Conservation (phyloP, 208 protist genomes). For the Porcisia deanei region DNA sequence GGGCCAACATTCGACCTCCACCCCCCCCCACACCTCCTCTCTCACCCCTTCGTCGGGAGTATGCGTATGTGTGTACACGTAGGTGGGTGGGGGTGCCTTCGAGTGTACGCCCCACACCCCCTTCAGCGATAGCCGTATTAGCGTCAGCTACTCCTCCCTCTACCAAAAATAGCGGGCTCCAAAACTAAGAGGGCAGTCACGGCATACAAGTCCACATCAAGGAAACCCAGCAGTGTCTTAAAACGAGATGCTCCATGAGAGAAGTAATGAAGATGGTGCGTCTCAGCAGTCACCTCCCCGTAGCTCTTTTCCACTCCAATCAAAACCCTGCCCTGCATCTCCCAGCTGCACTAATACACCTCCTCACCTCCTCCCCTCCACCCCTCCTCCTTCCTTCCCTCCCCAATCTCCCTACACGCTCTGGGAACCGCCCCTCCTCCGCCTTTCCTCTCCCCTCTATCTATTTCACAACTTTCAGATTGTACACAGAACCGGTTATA, state of each 20-base stretch:
- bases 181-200: not conserved
- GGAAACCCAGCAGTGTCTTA: not conserved
- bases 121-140: not conserved
- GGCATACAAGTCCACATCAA: not conserved
- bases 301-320: not conserved
- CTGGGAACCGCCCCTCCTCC: not conserved
- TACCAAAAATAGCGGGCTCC: too few species aligned
- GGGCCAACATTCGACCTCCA: not conserved
- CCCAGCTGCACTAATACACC: not conserved
- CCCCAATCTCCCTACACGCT: too few species aligned
- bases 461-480: not conserved
- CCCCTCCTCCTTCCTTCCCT: not conserved
- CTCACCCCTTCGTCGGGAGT: not conserved
- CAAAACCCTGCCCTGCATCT: not conserved
- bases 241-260: not conserved
- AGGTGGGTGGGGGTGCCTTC: not conserved
- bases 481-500: too few species aligned
- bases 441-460: too few species aligned
- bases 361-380: not conserved
- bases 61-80: too few species aligned
- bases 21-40: not conserved
- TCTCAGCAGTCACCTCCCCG: not conserved
- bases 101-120: not conserved
- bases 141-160: not conserved
- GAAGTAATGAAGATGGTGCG: not conserved